Evolutionary conservation across 345 rosid species (phyloP).

Genomic region (Lepidium africanum): DNA sequence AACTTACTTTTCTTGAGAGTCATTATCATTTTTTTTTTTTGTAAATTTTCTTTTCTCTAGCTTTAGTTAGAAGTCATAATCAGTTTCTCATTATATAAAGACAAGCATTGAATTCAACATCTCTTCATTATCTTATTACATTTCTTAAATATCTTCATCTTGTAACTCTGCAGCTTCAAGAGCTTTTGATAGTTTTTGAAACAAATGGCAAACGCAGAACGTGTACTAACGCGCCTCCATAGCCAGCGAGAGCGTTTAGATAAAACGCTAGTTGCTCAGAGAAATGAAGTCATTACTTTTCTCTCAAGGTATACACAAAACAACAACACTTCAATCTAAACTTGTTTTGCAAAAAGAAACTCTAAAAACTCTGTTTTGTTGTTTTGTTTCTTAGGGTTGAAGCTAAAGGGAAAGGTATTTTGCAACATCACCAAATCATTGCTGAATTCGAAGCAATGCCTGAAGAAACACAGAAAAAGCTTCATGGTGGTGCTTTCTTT

Average conservation of each 20-base stretch:
- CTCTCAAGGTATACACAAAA: constrained; percentile 45
- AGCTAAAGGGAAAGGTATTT: constrained; percentile 66
- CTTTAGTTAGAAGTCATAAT: not conserved
- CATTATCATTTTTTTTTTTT: no score
- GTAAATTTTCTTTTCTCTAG: not conserved
- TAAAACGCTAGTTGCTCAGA: constrained; percentile 54
- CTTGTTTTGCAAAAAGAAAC: not conserved
- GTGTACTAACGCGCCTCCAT: constrained; percentile 49
- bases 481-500: constrained; percentile 50
- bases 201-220: constrained; percentile 41
- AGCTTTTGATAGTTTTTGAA: not conserved
- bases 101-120: not conserved
- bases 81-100: not conserved
- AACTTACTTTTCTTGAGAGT: no score
- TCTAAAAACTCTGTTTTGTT: not conserved
- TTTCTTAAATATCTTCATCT: not conserved
- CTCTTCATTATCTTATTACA: not conserved
- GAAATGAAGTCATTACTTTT: constrained; percentile 62
- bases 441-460: constrained; percentile 71
- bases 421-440: constrained; percentile 62
- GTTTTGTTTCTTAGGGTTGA: constrained; percentile 42
- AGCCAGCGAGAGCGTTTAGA: constrained; percentile 76
- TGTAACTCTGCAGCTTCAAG: not conserved
- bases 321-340: not conserved
- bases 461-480: constrained; percentile 42